Evolutionary conservation across 345 rosid species (phyloP), one percentile per base, ranked within the genome.

Genomic region (Microthlaspi erraticum): DNA sequence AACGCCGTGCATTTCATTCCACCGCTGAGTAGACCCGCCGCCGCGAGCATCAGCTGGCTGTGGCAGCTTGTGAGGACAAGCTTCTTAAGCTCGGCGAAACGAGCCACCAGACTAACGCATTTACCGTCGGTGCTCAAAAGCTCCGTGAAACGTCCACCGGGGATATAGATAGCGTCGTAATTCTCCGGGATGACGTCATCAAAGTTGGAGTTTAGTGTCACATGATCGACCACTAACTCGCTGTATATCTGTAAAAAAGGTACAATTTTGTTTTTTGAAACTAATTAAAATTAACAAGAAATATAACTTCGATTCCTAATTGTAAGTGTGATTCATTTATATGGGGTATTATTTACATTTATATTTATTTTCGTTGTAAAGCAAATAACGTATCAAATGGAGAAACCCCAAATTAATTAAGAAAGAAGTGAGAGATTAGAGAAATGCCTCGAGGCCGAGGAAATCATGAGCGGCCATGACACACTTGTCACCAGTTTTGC

Each of bases 1-100:
- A 79, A 85, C 6, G 83, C 83, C 45, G 86, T 83, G 77, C 85
- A 85, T 29, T 70, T 81, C 78, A 75, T 77, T 63, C 83, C 80
- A 23, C 78, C 73, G 10, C 63, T 12, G 33, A 85, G 72, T 18
- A 83, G 59, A 64, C 83, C 88, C 5, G 86, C 85, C 0, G 85
- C 79, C 0, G 79, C 82, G 17, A 85, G 18, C 37, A 85, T 19
- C 41, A 83, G 56, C 61, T 81, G 89, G 78, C 85, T 79, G 37
- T 82, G 89, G 18, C 89, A 85, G 75, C 81, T 79, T 2, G 84
- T 78, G 59, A 76, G 48, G 45, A 85, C 66, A 11, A 81, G 78
- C 50, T 80, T 85, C 45, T 78, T 78, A 36, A 77, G 74, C 29
- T 75, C 75, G 0, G 82, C 81, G 50, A 82, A 84, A 34, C 33